Evolutionary conservation across 2,329 filamentous ascomycete species (phyloP).

Genomic region (Biscogniauxia mediterranea): DNA sequence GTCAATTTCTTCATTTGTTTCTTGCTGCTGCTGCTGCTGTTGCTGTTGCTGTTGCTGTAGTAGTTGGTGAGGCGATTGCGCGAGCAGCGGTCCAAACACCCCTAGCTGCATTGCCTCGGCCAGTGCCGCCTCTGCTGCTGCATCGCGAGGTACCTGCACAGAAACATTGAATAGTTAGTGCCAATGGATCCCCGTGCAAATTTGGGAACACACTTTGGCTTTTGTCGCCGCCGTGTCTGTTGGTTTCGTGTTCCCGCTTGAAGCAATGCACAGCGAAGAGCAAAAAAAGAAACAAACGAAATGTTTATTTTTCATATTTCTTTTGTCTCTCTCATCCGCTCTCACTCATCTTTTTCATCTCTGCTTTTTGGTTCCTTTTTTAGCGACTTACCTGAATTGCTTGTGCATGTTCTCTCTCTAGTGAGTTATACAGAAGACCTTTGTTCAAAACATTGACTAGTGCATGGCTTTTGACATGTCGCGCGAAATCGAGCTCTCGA

Average conservation of each 20-base stretch:
- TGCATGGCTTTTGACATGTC: slow-evolving; percentile 63
- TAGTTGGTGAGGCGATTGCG: slow-evolving; percentile 40
- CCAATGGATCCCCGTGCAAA: slow-evolving; percentile 33
- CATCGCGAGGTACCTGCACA: slow-evolving; percentile 50
- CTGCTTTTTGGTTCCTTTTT: slow-evolving; percentile 2
- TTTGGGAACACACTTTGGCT: slow-evolving; percentile 26
- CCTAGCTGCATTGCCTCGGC: slow-evolving; percentile 48
- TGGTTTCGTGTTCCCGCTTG: slow-evolving; percentile 23
- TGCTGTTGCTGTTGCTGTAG: slow-evolving; percentile 20
- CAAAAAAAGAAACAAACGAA: slow-evolving; percentile 9
- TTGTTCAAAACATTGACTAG: slow-evolving; percentile 63
- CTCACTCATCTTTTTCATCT: neutral
- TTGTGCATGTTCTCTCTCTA: slow-evolving; percentile 54
- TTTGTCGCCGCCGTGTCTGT: slow-evolving; percentile 18
- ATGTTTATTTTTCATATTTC: slow-evolving; percentile 6
- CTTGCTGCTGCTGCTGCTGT: slow-evolving; percentile 26
- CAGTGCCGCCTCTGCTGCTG: slow-evolving; percentile 40
- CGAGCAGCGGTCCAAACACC: slow-evolving; percentile 56
- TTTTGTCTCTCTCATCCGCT: neutral
- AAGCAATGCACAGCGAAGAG: slow-evolving; percentile 16
- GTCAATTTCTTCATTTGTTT: slow-evolving; percentile 23
- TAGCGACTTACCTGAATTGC: slow-evolving; percentile 44
- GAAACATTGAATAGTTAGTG: slow-evolving; percentile 39
- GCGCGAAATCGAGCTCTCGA: slow-evolving; percentile 61
- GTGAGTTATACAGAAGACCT: slow-evolving; percentile 59